Base-by-base conservation (phyloP, 345 rosid genomes). In the Clausena lansium region DNA sequence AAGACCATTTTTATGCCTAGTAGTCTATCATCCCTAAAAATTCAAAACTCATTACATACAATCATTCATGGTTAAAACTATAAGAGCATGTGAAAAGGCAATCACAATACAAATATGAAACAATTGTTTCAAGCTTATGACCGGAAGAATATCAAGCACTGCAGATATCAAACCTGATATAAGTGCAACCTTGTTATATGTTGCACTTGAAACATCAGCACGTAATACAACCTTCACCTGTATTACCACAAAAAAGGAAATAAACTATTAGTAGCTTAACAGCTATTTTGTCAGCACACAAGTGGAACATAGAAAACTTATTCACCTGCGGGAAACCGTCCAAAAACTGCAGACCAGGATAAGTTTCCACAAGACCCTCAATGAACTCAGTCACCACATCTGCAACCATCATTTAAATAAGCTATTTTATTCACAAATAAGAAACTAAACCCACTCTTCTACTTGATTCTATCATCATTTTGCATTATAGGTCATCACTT, bases 261-360 rank as follows among this genome's bases (percentile, higher is more conserved):
- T 54, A 77, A 7, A 54, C 62, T 57, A 30, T 38, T 20, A n/a
- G 33, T 4, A 52, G 30, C 30, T 63, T 50, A 22, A 41, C 61
- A 60, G 4, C 25, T 15, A 11, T 28, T 54, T 61, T 30, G 63
- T 32, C 47, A 39, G 41, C 13, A 75, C 24, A 33, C 17, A 38
- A 74, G 67, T 5, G n/a, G 41, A 71, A 41, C 6, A 27, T 28
- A 39, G 57, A 36, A 76, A 55, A 32, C 33, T 20, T 39, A 68
- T 82, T 77, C 68, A 92, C 97, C 98, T 93, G 92, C 20, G 99
- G 99, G 71, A 96, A 92, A 22, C 99, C 99, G 77, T 92, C 99
- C 81, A 96, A 84, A 78, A 90, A 87, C 84, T 93, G 98, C 67
- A 96, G 86, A 74, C 91, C 95, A 22, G 95, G 93, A 83, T 89